A percentile compares a stretch with the other conserved stretches of the same genome.
Evolutionary conservation across 352 stramenopile species (phyloP).

Genomic region (Phytophthora idaei): DNA sequence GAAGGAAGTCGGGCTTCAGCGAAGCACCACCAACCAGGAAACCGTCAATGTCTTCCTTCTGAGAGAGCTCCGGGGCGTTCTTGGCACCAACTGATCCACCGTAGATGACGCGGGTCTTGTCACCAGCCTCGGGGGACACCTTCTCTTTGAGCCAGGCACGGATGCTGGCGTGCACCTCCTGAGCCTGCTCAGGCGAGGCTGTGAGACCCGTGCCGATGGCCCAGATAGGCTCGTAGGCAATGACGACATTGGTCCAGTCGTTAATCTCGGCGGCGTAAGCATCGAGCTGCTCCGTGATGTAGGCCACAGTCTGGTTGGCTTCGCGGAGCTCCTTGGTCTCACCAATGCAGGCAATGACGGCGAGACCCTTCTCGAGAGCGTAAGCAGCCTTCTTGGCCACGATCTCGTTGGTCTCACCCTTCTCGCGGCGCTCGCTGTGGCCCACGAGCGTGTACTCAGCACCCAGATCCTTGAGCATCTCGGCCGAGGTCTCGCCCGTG

Average conservation of each 20-base stretch:
- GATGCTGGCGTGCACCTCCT: conserved; percentile 97
- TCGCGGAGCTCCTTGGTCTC: conserved; percentile 96
- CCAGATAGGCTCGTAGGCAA: conserved; percentile 98
- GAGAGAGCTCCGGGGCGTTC: conserved; percentile 94
- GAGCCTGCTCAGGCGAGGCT: conserved; percentile 97
- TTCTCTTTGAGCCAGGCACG: conserved; percentile 94
- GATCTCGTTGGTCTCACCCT: conserved; percentile 92
- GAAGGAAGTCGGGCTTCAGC: conserved; percentile 96
- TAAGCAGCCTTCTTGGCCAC: conserved; percentile 95
- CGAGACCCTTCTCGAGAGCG: conserved; percentile 92
- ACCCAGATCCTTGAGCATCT: conserved; percentile 97
- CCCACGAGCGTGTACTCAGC: conserved; percentile 96
- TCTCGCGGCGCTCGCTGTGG: conserved; percentile 95
- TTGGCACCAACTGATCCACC: conserved; percentile 94
- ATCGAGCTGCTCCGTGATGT: conserved; percentile 94
- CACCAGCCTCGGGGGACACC: conserved; percentile 90
- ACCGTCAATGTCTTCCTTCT: conserved; percentile 98
- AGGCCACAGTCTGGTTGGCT: conserved; percentile 91
- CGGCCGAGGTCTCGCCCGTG: conserved; percentile 97
- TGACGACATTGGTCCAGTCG: conserved; percentile 95
- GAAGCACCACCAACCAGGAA: conserved; percentile 98
- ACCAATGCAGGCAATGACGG: conserved; percentile 97
- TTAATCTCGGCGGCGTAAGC: conserved; percentile 88
- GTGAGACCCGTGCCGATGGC: conserved; percentile 98
- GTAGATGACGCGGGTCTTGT: conserved; percentile 97